Evolutionary conservation across 345 rosid genomes (phyloP).

Genomic region (Psidium friedrichsthalianum): DNA sequence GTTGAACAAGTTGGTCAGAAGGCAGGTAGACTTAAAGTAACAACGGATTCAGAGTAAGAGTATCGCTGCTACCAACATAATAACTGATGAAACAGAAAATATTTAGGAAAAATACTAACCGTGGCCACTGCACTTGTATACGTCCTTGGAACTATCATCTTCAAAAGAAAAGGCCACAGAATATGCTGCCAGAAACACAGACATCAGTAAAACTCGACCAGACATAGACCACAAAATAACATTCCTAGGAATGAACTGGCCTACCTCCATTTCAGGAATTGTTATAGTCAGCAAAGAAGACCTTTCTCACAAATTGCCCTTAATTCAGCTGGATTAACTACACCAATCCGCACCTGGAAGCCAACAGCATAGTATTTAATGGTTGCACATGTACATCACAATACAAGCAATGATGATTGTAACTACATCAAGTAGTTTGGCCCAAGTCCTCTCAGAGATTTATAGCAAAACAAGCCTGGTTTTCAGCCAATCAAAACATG

Average conservation of each 20-base stretch:
- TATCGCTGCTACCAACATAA: background rate
- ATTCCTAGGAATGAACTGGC: background rate
- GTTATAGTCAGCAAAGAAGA: slow-evolving; percentile 90
- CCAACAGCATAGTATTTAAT: background rate
- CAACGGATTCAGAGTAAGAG: background rate
- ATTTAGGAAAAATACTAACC: slow-evolving; percentile 26
- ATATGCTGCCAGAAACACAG: slow-evolving; percentile 48
- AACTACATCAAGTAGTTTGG: background rate
- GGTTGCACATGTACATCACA: background rate
- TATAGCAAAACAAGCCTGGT: background rate
- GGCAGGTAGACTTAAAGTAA: background rate
- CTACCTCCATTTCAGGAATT: slow-evolving; percentile 97
- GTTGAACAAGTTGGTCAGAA: background rate
- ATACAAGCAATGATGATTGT: background rate
- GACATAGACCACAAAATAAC: background rate
- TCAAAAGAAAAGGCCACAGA: slow-evolving; percentile 94
- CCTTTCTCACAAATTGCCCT: slow-evolving; percentile 88
- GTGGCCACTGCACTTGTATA: slow-evolving; percentile 76
- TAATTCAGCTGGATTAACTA: slow-evolving; percentile 44
- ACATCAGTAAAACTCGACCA: background rate
- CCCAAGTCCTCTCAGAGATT: background rate
- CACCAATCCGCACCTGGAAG: slow-evolving; percentile 45
- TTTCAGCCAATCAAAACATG: background rate
- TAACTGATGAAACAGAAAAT: background rate
- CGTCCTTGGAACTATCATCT: slow-evolving; percentile 63